These are phyloP conservation scores for Trichoderma cornu-damae DNA, from an alignment of 2,329 filamentous ascomycete genomes.

Conservation along the genomic window DNA sequence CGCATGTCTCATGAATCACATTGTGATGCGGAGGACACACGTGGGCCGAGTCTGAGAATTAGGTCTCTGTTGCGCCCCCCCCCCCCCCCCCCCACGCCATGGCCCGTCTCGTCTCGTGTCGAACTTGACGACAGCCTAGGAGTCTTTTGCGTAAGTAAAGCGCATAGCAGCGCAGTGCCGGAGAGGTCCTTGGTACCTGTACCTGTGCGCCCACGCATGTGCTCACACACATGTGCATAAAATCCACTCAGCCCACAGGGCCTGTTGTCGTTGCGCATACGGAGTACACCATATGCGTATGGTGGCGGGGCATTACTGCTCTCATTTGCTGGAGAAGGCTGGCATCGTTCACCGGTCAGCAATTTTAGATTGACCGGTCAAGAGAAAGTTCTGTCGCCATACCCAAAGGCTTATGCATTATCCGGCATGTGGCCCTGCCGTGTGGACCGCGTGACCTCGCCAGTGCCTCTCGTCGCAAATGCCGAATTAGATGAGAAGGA, in stretches of 20 bases:
- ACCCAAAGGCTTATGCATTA: not conserved
- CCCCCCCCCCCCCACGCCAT: not conserved
- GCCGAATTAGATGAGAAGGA: not conserved
- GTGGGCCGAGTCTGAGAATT: not conserved
- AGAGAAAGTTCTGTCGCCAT: not conserved
- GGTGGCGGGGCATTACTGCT: not conserved
- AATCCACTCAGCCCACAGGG: not conserved
- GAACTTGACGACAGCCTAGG: not conserved
- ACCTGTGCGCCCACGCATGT: not conserved
- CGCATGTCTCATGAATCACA: not conserved
- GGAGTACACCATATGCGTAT: conserved; percentile 1
- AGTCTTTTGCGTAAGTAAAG: not conserved
- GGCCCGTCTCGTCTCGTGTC: not conserved
- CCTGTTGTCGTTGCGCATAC: conserved; percentile 5
- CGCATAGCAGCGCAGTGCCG: not conserved
- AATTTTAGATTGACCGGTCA: conserved; percentile 10
- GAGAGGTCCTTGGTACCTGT: not conserved
- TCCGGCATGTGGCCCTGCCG: not conserved
- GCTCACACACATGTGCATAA: not conserved
- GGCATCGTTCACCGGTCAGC: conserved; percentile 11
- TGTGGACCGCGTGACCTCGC: conserved; percentile 1
- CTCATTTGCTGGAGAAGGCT: conserved; percentile 14
- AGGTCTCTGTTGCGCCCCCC: too few relatives aligned
- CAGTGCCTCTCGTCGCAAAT: not conserved
- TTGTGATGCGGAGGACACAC: not conserved